These are phyloP conservation scores for Cordia subcordata DNA, from an alignment of 257 asterid species.

Conservation along the genomic window DNA sequence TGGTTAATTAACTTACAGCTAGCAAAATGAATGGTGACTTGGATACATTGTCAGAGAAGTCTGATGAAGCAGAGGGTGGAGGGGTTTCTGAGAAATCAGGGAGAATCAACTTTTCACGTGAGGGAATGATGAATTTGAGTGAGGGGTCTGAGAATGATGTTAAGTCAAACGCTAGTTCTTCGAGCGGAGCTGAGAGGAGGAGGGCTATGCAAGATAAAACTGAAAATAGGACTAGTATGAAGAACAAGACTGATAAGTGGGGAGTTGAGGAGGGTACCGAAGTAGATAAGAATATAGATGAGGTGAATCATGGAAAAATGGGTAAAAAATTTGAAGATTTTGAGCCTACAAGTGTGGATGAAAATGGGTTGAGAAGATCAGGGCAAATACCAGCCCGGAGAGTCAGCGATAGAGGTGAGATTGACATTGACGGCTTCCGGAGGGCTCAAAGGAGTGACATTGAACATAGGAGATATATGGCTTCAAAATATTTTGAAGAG, in stretches of 20 bases:
- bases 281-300: constrained; percentile 20
- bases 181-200: constrained; percentile 49
- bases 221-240: constrained; percentile 27
- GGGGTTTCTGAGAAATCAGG: constrained; percentile 41
- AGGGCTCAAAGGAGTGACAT: constrained; percentile 23
- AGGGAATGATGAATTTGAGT: constrained; percentile 32
- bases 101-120: constrained; percentile 30
- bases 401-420: constrained; percentile 21
- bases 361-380: constrained; percentile 17
- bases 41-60: constrained; percentile 50
- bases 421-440: constrained; percentile 18
- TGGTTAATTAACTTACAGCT: constrained; percentile 44
- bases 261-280: constrained; percentile 20
- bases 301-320: constrained; percentile 18
- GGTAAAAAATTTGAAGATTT: constrained; percentile 18
- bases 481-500: constrained; percentile 23
- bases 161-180: constrained; percentile 47
- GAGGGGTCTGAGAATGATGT: constrained; percentile 54
- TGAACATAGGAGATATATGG: constrained; percentile 19
- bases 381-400: constrained; percentile 18
- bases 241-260: constrained; percentile 22
- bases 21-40: constrained; percentile 51
- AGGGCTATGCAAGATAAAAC: constrained; percentile 24
- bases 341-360: constrained; percentile 7
- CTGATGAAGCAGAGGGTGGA: constrained; percentile 45